A percentile compares a stretch with the other conserved stretches of the same genome.
These are phyloP conservation scores for Paecilomyces variotii DNA, from an alignment of 2,329 filamentous ascomycete species.

Conservation along the genomic window DNA sequence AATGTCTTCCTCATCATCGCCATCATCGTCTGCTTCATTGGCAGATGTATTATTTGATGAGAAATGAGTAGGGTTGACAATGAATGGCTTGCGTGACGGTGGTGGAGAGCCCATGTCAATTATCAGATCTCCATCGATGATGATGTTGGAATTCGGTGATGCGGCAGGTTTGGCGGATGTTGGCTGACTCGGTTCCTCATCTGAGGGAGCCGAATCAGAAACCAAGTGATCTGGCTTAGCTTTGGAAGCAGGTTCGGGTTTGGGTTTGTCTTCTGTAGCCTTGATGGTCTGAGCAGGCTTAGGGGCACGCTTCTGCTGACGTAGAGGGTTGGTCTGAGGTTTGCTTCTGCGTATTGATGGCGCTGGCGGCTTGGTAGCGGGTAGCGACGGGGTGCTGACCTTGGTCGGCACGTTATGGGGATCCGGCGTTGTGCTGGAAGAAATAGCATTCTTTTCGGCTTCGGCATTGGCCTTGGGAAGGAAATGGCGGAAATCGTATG, in stretches of 20 bases:
- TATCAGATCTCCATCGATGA: conserved; percentile 39
- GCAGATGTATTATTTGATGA: conserved; percentile 34
- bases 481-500: conserved; percentile 44
- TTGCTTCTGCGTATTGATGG: conserved; percentile 12
- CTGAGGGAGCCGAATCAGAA: conserved; percentile 21
- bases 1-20: conserved; percentile 34
- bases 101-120: conserved; percentile 43
- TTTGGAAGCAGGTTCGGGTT: conserved; percentile 13
- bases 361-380: conserved; percentile 17
- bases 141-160: conserved; percentile 36
- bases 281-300: conserved; percentile 15
- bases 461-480: conserved; percentile 33
- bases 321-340: conserved; percentile 25
- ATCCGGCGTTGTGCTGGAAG: conserved; percentile 29
- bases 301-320: conserved; percentile 16
- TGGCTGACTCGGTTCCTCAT: conserved; percentile 20
- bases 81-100: conserved; percentile 29
- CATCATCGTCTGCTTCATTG: conserved; percentile 24
- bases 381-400: conserved; percentile 25
- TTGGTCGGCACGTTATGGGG: conserved; percentile 23
- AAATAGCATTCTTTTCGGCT: conserved; percentile 23
- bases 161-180: conserved; percentile 22
- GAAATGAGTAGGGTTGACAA: conserved; percentile 34
- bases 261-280: conserved; percentile 12
- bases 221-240: conserved; percentile 17